A percentile compares a stretch with the other conserved stretches of the same genome.
phyloP scores from a whole-genome alignment of 179 eudicot species.

The Spinacia oleracea region DNA sequence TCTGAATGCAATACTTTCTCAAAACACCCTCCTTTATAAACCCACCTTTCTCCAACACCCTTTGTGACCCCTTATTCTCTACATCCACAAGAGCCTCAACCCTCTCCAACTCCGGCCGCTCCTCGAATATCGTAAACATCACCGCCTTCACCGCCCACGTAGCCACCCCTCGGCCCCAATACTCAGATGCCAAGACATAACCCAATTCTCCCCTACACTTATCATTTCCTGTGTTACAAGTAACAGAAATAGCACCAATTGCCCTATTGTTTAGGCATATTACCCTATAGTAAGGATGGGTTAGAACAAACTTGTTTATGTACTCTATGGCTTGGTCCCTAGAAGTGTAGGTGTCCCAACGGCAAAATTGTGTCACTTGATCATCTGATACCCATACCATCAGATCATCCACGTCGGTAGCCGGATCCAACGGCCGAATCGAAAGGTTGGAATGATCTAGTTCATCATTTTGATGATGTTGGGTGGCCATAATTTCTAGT shows the following conservation, averaged over 20 bases:
- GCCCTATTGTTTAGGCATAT: conserved; percentile 51
- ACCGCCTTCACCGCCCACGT: conserved; percentile 50
- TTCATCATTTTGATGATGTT: conserved; percentile 2
- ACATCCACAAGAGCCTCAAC: conserved; percentile 44
- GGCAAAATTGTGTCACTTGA: conserved; percentile 44
- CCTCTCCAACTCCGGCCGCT: conserved; percentile 40
- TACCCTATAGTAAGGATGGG: conserved; percentile 55
- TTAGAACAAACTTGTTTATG: conserved; percentile 40
- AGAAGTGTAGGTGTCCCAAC: conserved; percentile 40
- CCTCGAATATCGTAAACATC: conserved; percentile 33
- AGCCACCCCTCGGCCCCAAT: conserved; percentile 56
- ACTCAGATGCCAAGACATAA: conserved; percentile 33
- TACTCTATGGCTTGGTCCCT: conserved; percentile 45
- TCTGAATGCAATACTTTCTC: conserved; percentile 44
- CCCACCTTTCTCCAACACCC: conserved; percentile 50
- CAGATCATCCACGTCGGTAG: conserved; percentile 50
- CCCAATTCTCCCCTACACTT: conserved; percentile 46
- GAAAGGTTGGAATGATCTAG: conserved; percentile 14
- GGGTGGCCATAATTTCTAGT: conserved; percentile 17
- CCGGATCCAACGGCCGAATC: conserved; percentile 41
- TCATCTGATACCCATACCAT: conserved; percentile 59
- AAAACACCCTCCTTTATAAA: conserved; percentile 48
- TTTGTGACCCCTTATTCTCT: conserved; percentile 44
- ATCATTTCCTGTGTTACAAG: conserved; percentile 38
- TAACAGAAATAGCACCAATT: conserved; percentile 48